Base-by-base conservation (phyloP, 2,329 filamentous ascomycete species). In the Chaetomium globosum region DNA sequence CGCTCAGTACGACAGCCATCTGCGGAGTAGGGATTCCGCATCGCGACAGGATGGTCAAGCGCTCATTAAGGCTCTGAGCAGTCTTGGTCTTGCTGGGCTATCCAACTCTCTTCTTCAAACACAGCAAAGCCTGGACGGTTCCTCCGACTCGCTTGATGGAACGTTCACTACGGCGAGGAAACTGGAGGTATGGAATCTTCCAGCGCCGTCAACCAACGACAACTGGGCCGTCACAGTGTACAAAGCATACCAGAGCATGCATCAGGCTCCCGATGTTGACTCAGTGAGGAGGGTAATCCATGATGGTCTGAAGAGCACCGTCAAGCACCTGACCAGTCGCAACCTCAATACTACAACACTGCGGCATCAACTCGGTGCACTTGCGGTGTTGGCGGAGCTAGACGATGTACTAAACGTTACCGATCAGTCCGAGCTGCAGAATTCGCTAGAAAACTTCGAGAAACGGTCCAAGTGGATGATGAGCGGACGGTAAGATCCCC, bases 141-240 rank as follows among this genome's bases (percentile, higher is more conserved):
- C 84, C 4, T 80, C 84, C 2, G 78, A 83, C 8, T 86, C 86
- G 0, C 80, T 90, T 8, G 89, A 92, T 55, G 89, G 85, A 67
- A 92, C 92, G 61, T 89, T 96, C 68, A 85, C 87, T 61, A 92
- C 91, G 6, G 93, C 93, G 23, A 86, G 91, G 66, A 90, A 89
- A 69, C 81, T 98, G 19, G 93, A 95, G 70, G 89, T 94, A 72
- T 99, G 95, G 95, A 93, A 97, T 74, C 83, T 98, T 23, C 90
- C 91, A 16, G 87, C 88, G 0, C 91, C 93, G 0, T 80, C 83
- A 8, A 79, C 82, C 2, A 85, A 83, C 57, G 80, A 83, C 13
- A 88, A 86, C 33, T 86, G 89, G 63, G 82, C 88, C 1, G 87
- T 89, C 3, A 88, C 86, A 0, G 80, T 94, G 0, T 97, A 96